Percentiles rank a stretch among this genome's conserved stretches.
Conservation (phyloP, 2,329 filamentous ascomycete genomes). For the Trichoderma pleuroti region DNA sequence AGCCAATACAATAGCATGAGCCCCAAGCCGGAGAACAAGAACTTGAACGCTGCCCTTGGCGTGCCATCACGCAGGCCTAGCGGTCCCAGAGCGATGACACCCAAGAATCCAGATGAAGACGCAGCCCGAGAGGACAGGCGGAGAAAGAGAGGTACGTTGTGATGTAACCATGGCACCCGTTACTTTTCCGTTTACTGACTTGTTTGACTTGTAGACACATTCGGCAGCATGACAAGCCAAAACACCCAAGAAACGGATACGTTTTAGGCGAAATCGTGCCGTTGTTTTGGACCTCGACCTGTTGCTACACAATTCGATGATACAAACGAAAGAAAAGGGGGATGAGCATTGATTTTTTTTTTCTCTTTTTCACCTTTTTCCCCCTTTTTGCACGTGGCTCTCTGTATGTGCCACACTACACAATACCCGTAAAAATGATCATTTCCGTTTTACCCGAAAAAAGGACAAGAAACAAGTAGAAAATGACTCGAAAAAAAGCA, state of each 20-base stretch:
- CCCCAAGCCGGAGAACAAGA: constrained; percentile 55
- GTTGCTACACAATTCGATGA: neutral
- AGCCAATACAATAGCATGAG: constrained; percentile 54
- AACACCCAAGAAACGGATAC: constrained; percentile 34
- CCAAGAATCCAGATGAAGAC: constrained; percentile 49
- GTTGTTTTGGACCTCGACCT: constrained; percentile 6
- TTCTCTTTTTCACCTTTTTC: neutral
- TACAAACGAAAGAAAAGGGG: neutral
- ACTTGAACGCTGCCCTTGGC: constrained; percentile 51
- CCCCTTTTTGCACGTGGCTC: neutral
- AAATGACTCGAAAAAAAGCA: neutral
- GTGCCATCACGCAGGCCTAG: constrained; percentile 53
- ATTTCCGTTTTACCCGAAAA: neutral
- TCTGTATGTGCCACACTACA: neutral
- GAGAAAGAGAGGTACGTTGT: constrained; percentile 54
- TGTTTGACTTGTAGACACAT: constrained; percentile 29
- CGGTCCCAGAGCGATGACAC: constrained; percentile 60
- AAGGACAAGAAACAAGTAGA: neutral
- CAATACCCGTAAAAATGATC: constrained; percentile 9
- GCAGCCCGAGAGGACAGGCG: constrained; percentile 46
- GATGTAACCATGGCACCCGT: neutral
- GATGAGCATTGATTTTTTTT: neutral
- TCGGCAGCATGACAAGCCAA: constrained; percentile 33
- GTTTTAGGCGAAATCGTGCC: constrained; percentile 28
- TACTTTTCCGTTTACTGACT: neutral